Percentiles rank a stretch among this genome's conserved stretches.
phyloP scores from a whole-genome alignment of 1,139 yeast species.

The Pichia sp. region DNA sequence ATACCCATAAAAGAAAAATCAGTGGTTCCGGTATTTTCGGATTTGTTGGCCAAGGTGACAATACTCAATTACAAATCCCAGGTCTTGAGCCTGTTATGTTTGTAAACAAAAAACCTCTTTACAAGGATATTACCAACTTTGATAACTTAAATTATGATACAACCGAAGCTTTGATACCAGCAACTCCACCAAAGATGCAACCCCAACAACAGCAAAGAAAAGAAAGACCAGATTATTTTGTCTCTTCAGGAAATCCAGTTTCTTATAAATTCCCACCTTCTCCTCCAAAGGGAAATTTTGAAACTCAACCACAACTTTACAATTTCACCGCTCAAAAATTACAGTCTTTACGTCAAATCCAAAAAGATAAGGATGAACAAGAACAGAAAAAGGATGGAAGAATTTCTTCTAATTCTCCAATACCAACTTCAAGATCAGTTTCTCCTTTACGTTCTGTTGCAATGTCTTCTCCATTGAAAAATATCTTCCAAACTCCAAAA shows the following conservation, averaged over 20 bases:
- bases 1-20: constrained; percentile 31
- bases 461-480: constrained; percentile 20
- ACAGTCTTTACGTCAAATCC: constrained; percentile 1
- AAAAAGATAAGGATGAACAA: background rate
- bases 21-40: constrained; percentile 65
- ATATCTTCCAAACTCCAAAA: constrained; percentile 16
- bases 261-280: constrained; percentile 18
- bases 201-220: background rate
- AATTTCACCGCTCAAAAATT: constrained; percentile 1
- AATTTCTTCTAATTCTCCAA: constrained; percentile 4
- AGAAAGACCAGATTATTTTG: constrained; percentile 15
- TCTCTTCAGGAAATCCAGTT: constrained; percentile 12
- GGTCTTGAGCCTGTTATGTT: constrained; percentile 35
- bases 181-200: constrained; percentile 3
- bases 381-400: background rate
- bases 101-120: constrained; percentile 29
- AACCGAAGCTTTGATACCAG: background rate
- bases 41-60: constrained; percentile 44
- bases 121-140: constrained; percentile 24
- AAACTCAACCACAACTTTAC: background rate
- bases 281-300: constrained; percentile 15
- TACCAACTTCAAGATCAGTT: constrained; percentile 13
- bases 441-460: constrained; percentile 18
- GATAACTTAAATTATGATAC: constrained; percentile 22
- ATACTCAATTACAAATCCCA: constrained; percentile 45